Conservation (phyloP, 2,329 filamentous ascomycete genomes). For the Trichoderma arundinaceum region DNA sequence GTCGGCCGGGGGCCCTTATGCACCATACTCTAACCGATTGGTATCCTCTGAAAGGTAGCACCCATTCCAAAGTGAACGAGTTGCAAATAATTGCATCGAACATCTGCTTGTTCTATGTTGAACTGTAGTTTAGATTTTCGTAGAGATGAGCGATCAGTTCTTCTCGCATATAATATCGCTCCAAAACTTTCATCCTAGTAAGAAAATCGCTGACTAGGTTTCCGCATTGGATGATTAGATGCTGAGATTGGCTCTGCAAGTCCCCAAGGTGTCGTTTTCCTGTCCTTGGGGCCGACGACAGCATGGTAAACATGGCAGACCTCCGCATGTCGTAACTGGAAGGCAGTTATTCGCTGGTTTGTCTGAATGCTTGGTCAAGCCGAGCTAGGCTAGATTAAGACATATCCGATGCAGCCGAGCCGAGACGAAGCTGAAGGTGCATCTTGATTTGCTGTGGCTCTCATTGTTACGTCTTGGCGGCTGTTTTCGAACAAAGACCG, state of each 20-base stretch:
- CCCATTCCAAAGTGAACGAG: neutral
- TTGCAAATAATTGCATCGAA: neutral
- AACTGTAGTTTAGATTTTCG: neutral
- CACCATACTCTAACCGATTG: neutral
- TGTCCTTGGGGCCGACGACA: neutral
- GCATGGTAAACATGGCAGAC: neutral
- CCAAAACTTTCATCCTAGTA: neutral
- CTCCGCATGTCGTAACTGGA: neutral
- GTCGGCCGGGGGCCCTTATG: neutral
- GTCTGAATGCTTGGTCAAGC: neutral
- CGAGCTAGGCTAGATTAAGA: slow-evolving; percentile 10
- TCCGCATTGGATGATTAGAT: neutral
- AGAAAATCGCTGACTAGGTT: neutral
- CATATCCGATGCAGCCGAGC: slow-evolving; percentile 22
- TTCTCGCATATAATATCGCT: neutral
- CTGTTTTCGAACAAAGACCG: slow-evolving; percentile 3
- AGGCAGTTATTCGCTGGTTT: neutral
- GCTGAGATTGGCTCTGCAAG: neutral
- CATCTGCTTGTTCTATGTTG: too few relatives aligned
- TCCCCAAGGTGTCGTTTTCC: neutral
- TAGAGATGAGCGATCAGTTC: neutral
- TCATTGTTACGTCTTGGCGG: slow-evolving; percentile 19
- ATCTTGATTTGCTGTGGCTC: slow-evolving; percentile 11
- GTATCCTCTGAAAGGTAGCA: neutral
- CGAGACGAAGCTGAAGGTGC: slow-evolving; percentile 15